Percentiles rank a stretch among this genome's conserved stretches.
Evolutionary conservation across 176 grass and related monocot species (phyloP).

Genomic region (Phyllostachys edulis): DNA sequence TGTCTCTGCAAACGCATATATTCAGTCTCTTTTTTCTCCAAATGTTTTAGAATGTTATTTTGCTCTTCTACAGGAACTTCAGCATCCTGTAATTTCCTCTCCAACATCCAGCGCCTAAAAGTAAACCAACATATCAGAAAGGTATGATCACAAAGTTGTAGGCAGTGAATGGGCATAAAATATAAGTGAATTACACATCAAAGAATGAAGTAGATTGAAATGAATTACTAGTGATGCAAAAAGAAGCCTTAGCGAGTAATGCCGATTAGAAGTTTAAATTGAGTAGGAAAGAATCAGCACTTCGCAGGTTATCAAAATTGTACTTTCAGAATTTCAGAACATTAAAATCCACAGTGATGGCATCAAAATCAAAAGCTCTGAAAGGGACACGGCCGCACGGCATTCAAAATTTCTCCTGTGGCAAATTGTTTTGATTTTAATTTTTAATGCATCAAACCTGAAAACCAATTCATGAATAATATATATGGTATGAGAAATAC

Average conservation of each 20-base stretch:
- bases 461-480: neutral
- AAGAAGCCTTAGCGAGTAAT: neutral
- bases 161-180: neutral
- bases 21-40: conserved; percentile 98
- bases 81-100: conserved; percentile 90
- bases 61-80: conserved; percentile 97
- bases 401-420: neutral
- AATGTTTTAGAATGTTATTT: conserved; percentile 89
- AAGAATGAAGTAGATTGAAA: conserved; percentile 10
- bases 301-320: neutral
- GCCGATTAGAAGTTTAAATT: neutral
- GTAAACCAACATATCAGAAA: conserved; percentile 33
- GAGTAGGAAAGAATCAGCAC: neutral
- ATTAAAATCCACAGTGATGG: neutral
- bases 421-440: neutral
- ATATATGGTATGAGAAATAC: neutral
- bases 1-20: conserved; percentile 97
- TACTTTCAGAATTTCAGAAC: neutral
- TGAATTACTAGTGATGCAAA: neutral
- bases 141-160: neutral
- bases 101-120: conserved; percentile 87
- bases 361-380: neutral
- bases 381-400: neutral
- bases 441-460: neutral
- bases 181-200: neutral